phyloP scores from a whole-genome alignment of 108 stramenopile species.

The Skeletonema potamos region DNA sequence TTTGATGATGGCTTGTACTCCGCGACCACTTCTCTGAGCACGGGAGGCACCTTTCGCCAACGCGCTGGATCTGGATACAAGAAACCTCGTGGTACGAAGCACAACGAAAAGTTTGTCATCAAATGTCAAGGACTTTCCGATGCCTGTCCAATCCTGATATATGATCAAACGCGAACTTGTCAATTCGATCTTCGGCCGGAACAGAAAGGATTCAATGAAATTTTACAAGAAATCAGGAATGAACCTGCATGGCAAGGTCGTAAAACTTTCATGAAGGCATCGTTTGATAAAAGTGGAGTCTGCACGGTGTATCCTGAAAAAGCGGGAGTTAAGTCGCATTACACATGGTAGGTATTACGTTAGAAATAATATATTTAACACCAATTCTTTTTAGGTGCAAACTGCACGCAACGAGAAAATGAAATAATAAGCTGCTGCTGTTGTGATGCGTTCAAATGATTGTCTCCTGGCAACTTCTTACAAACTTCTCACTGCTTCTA shows the following conservation, averaged over 20 bases:
- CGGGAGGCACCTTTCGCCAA: background rate
- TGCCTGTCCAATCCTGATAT: constrained; percentile 7
- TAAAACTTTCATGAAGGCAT: constrained; percentile 42
- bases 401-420: background rate
- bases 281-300: constrained; percentile 27
- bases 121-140: constrained; percentile 22
- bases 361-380: background rate
- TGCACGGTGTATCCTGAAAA: constrained; percentile 31
- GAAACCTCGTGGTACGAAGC: constrained; percentile 4
- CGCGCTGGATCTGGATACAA: background rate
- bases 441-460: background rate
- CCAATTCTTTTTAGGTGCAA: background rate
- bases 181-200: background rate
- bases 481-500: constrained; percentile 43
- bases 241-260: constrained; percentile 29
- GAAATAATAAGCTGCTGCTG: background rate
- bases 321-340: constrained; percentile 30
- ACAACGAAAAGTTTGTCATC: constrained; percentile 26
- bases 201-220: constrained; percentile 13
- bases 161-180: constrained; percentile 28
- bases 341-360: constrained; percentile 43
- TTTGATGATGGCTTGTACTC: background rate
- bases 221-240: background rate
- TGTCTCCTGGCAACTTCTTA: background rate
- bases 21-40: background rate